These are phyloP conservation scores for Chytridiales sp. DNA, from an alignment of 371 early-diverging fungal genomes.

Conservation along the genomic window DNA sequence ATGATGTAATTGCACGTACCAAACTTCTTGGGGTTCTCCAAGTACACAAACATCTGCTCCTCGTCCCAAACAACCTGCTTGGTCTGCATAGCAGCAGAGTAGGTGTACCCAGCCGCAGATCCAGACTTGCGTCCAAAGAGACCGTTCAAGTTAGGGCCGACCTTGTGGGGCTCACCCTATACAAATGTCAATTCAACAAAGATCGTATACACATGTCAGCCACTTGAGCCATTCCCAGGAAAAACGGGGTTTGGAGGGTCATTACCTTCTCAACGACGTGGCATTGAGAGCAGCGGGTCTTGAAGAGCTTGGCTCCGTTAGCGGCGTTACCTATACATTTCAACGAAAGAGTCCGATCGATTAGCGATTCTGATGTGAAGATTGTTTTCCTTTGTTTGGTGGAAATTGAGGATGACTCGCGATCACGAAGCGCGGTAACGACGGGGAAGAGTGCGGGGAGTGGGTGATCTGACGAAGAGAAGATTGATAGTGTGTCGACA, in stretches of 20 bases:
- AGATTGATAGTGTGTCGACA: too few species aligned
- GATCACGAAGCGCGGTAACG: too few species aligned
- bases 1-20: too few species aligned
- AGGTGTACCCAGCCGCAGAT: slow-evolving; percentile 80
- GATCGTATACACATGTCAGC: background rate
- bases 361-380: too few species aligned
- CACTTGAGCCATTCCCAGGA: background rate
- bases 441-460: too few species aligned
- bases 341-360: too few species aligned
- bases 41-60: slow-evolving; percentile 55
- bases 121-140: slow-evolving; percentile 90
- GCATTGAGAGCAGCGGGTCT: slow-evolving; percentile 98
- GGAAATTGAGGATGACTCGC: too few species aligned
- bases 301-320: slow-evolving; percentile 96
- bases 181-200: background rate
- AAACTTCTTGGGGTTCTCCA: slow-evolving; percentile 96
- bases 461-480: too few species aligned
- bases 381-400: too few species aligned
- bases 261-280: slow-evolving; percentile 89
- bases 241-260: slow-evolving; percentile 1
- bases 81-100: slow-evolving; percentile 92
- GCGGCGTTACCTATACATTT: slow-evolving; percentile 48
- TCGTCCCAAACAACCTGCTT: slow-evolving; percentile 86
- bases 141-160: slow-evolving; percentile 95
- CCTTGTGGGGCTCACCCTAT: slow-evolving; percentile 85